phyloP scores from a whole-genome alignment of 1,284 basidiomycete species.

The Cryptococcus floricola region DNA sequence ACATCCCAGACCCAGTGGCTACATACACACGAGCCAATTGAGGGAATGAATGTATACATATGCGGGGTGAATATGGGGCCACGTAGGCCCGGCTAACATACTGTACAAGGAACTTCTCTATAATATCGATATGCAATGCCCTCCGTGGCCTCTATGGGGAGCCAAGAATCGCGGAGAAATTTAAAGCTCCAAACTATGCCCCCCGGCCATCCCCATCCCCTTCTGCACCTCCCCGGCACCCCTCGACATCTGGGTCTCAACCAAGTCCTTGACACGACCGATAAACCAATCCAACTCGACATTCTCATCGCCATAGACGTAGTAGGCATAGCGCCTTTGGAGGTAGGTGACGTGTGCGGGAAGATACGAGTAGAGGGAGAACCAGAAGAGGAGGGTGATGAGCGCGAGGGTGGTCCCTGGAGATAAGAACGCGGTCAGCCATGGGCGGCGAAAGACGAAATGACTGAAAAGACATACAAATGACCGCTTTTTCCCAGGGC shows the following conservation, averaged over 20 bases:
- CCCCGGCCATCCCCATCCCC: constrained; percentile 1
- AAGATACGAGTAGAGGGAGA: constrained; percentile 46
- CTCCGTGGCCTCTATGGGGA: no score
- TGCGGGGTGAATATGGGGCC: no score
- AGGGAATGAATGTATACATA: no score
- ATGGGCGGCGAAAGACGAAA: background rate
- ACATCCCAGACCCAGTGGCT: no score
- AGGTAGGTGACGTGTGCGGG: constrained; percentile 46
- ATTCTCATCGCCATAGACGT: constrained; percentile 47
- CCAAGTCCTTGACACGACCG: constrained; percentile 9
- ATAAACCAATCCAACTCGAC: constrained; percentile 7
- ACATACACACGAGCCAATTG: no score
- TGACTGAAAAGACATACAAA: constrained; percentile 33
- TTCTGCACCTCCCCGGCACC: constrained; percentile 2
- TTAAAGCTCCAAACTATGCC: constrained; percentile 4
- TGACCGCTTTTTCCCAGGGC: constrained; percentile 43
- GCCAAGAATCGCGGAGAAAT: no score
- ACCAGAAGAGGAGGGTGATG: constrained; percentile 44
- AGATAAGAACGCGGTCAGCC: background rate
- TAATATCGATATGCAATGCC: no score
- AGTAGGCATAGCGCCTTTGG: constrained; percentile 46
- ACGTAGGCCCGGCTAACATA: no score
- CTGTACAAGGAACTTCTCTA: no score
- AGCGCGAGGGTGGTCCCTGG: constrained; percentile 35
- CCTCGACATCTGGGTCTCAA: constrained; percentile 1